Evolutionary conservation across 495 filamentous ascomycete species (phyloP).

Genomic region (Aspergillus leporis): DNA sequence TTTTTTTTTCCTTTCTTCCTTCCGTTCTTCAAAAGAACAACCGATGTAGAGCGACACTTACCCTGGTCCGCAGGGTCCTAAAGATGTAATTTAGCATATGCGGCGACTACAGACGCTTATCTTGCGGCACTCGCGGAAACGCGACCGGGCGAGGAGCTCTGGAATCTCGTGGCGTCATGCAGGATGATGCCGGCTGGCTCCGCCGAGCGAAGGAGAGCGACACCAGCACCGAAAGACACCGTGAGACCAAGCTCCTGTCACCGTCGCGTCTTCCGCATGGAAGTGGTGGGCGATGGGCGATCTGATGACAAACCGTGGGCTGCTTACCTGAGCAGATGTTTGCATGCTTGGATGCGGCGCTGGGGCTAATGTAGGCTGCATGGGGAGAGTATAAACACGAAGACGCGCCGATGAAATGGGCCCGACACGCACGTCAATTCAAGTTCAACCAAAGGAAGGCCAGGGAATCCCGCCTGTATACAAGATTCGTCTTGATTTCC

Average conservation of each 20-base stretch:
- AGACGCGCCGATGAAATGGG: conserved; percentile 21
- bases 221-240: conserved; percentile 21
- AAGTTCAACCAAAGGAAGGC: conserved; percentile 5
- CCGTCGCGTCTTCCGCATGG: conserved; percentile 13
- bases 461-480: conserved; percentile 6
- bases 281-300: conserved; percentile 30
- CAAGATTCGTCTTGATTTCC: conserved; percentile 2
- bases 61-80: conserved; percentile 56
- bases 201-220: neutral
- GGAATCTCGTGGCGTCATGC: neutral
- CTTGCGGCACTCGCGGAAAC: neutral
- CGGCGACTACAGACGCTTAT: conserved; percentile 4
- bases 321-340: conserved; percentile 57
- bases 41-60: conserved; percentile 33
- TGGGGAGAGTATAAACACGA: conserved; percentile 30
- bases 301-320: conserved; percentile 48
- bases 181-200: neutral
- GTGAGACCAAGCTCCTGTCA: conserved; percentile 1
- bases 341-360: conserved; percentile 60
- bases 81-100: conserved; percentile 12
- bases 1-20: neutral
- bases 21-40: neutral
- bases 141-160: conserved; percentile 6
- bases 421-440: conserved; percentile 19
- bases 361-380: conserved; percentile 59